phyloP scores from a whole-genome alignment of 129 eudicot species.

The Flaveria trinervia region DNA sequence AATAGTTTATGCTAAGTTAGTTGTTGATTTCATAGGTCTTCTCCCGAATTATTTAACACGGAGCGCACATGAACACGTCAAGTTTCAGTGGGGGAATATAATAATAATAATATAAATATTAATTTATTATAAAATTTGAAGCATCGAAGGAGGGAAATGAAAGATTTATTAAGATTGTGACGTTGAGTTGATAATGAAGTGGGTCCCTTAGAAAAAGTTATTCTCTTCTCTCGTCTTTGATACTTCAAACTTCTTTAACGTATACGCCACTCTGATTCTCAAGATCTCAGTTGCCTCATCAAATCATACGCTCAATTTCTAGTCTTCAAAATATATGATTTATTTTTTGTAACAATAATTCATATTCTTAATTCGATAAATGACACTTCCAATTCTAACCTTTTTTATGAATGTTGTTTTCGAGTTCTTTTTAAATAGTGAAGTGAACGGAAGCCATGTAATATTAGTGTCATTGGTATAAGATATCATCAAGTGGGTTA shows the following conservation, averaged over 20 bases:
- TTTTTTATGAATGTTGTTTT: too few relatives aligned
- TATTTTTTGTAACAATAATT: too few relatives aligned
- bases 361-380: too few relatives aligned
- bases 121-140: slow-evolving; percentile 3
- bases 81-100: slow-evolving; percentile 10
- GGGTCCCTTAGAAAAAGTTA: slow-evolving; percentile 9
- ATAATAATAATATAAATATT: neutral
- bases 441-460: too few relatives aligned
- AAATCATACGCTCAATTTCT: neutral
- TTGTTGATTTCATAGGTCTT: neutral
- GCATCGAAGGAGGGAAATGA: slow-evolving; percentile 29
- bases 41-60: neutral
- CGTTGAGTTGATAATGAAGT: neutral
- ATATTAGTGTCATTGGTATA: too few relatives aligned
- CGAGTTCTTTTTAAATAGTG: too few relatives aligned
- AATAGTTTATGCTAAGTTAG: neutral
- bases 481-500: too few relatives aligned
- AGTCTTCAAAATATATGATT: too few relatives aligned
- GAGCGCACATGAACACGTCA: neutral
- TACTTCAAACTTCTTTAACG: slow-evolving; percentile 22
- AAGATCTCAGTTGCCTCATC: slow-evolving; percentile 18
- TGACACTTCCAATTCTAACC: too few relatives aligned
- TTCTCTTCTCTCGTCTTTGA: slow-evolving; percentile 16
- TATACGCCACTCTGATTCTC: slow-evolving; percentile 28
- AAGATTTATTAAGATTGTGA: slow-evolving; percentile 19